These are phyloP conservation scores for Lyophyllum atratum DNA, from an alignment of 768 basidiomycete species.

Conservation along the genomic window DNA sequence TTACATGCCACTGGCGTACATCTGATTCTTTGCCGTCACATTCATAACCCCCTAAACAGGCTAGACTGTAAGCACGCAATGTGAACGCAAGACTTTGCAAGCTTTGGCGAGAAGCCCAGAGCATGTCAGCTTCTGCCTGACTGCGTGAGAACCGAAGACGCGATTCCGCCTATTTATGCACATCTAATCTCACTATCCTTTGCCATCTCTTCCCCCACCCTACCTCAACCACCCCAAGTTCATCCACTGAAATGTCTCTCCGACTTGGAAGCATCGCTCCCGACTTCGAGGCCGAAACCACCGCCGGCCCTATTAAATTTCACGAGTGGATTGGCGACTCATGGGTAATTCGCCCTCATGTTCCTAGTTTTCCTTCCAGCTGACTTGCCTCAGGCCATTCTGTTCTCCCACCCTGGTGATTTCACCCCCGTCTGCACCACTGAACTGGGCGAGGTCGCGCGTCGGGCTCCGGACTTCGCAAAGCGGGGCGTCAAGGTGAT, in stretches of 20 bases:
- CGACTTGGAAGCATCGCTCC: slow-evolving; percentile 89
- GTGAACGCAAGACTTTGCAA: slow-evolving; percentile 34
- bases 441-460: slow-evolving; percentile 94
- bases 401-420: slow-evolving; percentile 95
- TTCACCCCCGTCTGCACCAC: slow-evolving; percentile 97
- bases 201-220: not conserved
- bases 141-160: slow-evolving; percentile 66
- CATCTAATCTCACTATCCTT: not conserved
- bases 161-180: slow-evolving; percentile 33
- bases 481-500: slow-evolving; percentile 92
- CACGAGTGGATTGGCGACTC: slow-evolving; percentile 90
- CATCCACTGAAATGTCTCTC: slow-evolving; percentile 44
- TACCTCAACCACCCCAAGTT: not conserved
- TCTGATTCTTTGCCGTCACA: too few species aligned
- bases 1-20: too few species aligned
- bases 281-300: slow-evolving; percentile 90
- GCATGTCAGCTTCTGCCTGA: too few species aligned
- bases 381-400: slow-evolving; percentile 55
- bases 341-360: slow-evolving; percentile 60
- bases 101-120: slow-evolving; percentile 20
- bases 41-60: not conserved
- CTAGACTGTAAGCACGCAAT: slow-evolving; percentile 41
- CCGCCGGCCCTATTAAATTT: slow-evolving; percentile 84
- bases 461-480: slow-evolving; percentile 80
- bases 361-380: slow-evolving; percentile 3